Conservation (phyloP, 176 grass and related monocot genomes). For the Oryza brachyantha region DNA sequence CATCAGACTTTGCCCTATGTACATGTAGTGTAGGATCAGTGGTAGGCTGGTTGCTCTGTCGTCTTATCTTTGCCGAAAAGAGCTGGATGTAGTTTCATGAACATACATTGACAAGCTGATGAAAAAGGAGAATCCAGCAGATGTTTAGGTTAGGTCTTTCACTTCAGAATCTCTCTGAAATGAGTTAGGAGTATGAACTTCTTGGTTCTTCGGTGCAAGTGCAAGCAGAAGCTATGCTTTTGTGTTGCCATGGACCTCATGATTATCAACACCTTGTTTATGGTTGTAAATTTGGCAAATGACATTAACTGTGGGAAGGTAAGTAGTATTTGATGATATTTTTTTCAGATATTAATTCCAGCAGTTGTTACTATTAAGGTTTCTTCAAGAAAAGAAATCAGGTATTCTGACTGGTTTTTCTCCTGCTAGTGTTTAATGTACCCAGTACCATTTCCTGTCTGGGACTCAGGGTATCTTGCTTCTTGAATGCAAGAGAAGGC, state of each 20-base stretch:
- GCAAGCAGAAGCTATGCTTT: not conserved
- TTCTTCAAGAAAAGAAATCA: not conserved
- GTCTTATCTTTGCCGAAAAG: not conserved
- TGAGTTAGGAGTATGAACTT: not conserved
- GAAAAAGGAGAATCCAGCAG: not conserved
- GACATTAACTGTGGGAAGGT: not conserved
- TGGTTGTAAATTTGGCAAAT: not conserved
- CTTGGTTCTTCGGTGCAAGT: not conserved
- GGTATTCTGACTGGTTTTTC: not conserved
- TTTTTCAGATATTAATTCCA: not conserved
- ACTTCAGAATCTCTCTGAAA: not conserved
- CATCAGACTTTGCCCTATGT: not conserved
- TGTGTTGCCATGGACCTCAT: not conserved
- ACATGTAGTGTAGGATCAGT: not conserved
- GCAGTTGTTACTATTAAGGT: not conserved
- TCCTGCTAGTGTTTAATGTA: not conserved
- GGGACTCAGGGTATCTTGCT: not conserved
- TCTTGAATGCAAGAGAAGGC: slow-evolving; percentile 10
- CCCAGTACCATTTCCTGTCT: not conserved
- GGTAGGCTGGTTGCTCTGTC: not conserved
- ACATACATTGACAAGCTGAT: not conserved
- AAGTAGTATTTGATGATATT: not conserved
- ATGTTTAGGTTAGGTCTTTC: not conserved
- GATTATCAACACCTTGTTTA: not conserved
- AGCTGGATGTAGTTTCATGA: slow-evolving; percentile 6